These are phyloP conservation scores for Rhodotorula sp. DNA, from an alignment of 1,284 basidiomycete species.

Conservation along the genomic window DNA sequence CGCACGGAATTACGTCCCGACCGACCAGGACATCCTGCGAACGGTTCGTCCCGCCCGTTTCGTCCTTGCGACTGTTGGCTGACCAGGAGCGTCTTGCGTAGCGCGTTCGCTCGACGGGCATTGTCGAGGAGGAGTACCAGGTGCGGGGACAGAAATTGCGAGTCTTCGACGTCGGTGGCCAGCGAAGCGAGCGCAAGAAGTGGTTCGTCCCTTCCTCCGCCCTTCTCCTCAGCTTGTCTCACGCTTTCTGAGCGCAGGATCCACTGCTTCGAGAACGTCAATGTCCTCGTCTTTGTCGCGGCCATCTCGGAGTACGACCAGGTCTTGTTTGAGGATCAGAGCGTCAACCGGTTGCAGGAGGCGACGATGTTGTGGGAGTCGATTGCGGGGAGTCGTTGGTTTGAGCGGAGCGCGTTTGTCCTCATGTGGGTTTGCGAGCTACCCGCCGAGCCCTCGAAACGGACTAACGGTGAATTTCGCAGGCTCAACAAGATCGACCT, in stretches of 20 bases:
- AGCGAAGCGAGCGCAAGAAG: constrained; percentile 37
- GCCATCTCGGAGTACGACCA: constrained; percentile 37
- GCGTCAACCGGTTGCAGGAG: constrained; percentile 26
- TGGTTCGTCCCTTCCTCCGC: constrained; percentile 12
- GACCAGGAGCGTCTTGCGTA: too few species aligned
- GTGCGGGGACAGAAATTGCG: constrained; percentile 20
- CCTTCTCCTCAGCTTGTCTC: too few species aligned
- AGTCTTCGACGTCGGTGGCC: constrained; percentile 39
- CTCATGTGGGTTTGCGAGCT: constrained; percentile 12
- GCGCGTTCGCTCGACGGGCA: constrained; percentile 44
- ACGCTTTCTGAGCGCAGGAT: constrained; percentile 2
- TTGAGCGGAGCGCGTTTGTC: constrained; percentile 20
- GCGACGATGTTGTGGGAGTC: constrained; percentile 33
- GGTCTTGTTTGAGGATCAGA: constrained; percentile 31
- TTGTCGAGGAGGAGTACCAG: constrained; percentile 28
- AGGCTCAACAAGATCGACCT: constrained; percentile 64
- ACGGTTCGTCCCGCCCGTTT: constrained; percentile 22
- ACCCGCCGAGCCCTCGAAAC: background rate
- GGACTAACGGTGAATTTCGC: background rate
- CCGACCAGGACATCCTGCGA: constrained; percentile 49
- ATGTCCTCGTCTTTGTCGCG: constrained; percentile 38
- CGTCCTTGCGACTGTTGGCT: too few species aligned
- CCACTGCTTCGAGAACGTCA: constrained; percentile 39
- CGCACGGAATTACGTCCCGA: constrained; percentile 46
- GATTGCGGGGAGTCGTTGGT: constrained; percentile 31